These are phyloP conservation scores for Debaryomyces udenii DNA, from an alignment of 1,139 yeast genomes.

Conservation along the genomic window DNA sequence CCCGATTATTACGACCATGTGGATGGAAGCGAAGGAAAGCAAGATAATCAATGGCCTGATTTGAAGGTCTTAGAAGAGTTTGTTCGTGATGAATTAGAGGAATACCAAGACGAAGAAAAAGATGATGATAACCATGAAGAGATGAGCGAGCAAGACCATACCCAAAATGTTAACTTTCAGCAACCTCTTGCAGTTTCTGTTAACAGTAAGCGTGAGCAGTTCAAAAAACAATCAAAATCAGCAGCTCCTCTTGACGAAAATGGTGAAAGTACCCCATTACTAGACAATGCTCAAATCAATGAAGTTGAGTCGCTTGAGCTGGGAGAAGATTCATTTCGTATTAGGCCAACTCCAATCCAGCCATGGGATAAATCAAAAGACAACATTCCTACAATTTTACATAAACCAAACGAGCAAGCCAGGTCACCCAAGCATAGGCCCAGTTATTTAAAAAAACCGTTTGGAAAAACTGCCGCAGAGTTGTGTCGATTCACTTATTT, in stretches of 20 bases:
- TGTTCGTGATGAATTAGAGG: constrained; percentile 66
- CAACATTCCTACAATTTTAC: constrained; percentile 35
- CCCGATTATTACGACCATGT: constrained; percentile 52
- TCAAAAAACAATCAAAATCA: not conserved
- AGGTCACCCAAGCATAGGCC: constrained; percentile 1
- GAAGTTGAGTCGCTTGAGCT: constrained; percentile 61
- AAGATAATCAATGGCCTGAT: constrained; percentile 72
- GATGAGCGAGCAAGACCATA: constrained; percentile 11
- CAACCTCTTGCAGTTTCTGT: constrained; percentile 24
- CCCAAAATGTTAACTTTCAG: constrained; percentile 28
- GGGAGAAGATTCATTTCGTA: constrained; percentile 49
- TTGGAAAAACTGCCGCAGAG: constrained; percentile 27
- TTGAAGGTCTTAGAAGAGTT: constrained; percentile 72
- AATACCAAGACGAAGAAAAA: constrained; percentile 18
- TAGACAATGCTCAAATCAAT: constrained; percentile 52
- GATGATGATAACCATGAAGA: constrained; percentile 9
- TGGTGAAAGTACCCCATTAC: constrained; percentile 30
- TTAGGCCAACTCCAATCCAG: constrained; percentile 73
- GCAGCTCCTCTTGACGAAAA: constrained; percentile 4
- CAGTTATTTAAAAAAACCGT: constrained; percentile 8
- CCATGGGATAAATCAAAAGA: constrained; percentile 67
- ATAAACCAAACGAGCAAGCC: constrained; percentile 15
- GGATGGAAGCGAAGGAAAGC: constrained; percentile 25
- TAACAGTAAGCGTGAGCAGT: constrained; percentile 2
- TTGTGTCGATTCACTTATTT: constrained; percentile 81